These are phyloP conservation scores for Lachnellula cervina DNA, from an alignment of 2,329 filamentous ascomycete genomes.

Conservation along the genomic window DNA sequence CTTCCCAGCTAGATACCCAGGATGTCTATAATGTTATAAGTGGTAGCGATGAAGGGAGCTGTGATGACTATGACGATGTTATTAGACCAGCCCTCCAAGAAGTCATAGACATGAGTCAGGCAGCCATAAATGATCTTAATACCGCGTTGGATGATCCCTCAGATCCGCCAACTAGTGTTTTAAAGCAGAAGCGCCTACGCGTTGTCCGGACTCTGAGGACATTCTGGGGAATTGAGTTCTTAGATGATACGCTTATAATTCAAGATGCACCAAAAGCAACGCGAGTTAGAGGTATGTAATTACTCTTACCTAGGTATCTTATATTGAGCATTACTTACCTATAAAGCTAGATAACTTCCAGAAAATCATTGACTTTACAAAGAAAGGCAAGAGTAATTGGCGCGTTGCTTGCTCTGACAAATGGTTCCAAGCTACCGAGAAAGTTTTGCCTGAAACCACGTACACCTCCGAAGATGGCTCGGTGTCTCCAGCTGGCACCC, in stretches of 20 bases:
- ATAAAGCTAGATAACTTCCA: background rate
- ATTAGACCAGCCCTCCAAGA: background rate
- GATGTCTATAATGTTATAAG: background rate
- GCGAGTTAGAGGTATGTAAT: background rate
- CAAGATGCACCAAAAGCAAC: background rate
- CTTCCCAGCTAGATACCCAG: background rate
- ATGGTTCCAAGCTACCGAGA: background rate
- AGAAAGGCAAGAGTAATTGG: background rate
- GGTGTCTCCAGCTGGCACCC: no score
- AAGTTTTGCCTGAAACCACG: background rate
- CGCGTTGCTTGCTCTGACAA: background rate
- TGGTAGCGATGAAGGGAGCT: background rate
- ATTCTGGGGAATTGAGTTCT: background rate
- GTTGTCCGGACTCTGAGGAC: background rate
- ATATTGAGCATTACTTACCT: background rate
- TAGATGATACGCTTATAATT: background rate
- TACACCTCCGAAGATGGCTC: no score
- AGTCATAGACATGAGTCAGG: background rate
- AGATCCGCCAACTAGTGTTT: no score
- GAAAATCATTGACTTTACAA: background rate
- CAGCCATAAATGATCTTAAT: background rate
- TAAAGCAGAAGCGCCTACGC: background rate
- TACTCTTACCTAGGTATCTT: background rate
- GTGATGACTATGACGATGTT: background rate
- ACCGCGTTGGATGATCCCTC: background rate